These are phyloP conservation scores for Articulospora tetracladia DNA, from an alignment of 495 filamentous ascomycete genomes.

Conservation along the genomic window DNA sequence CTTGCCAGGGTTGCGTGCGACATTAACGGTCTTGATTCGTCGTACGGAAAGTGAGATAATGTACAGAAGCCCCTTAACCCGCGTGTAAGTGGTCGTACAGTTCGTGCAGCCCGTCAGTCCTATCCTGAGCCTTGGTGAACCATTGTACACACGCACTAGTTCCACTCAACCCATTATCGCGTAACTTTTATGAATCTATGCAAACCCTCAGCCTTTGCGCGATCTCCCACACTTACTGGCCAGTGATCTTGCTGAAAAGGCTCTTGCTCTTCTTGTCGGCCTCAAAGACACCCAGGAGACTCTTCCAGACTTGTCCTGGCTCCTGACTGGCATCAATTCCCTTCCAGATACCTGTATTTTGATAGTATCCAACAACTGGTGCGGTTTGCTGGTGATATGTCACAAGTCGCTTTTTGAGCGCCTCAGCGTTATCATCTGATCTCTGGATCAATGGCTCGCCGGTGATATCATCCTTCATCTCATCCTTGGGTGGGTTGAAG, in stretches of 20 bases:
- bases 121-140: constrained; percentile 3
- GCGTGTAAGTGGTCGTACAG: constrained; percentile 23
- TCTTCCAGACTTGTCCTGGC: constrained; percentile 93
- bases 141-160: constrained; percentile 6
- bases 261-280: constrained; percentile 41
- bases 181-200: constrained; percentile 24
- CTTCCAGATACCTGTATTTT: constrained; percentile 95
- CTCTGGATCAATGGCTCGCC: constrained; percentile 96
- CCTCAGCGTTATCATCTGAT: constrained; percentile 95
- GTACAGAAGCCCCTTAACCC: constrained; percentile 13
- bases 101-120: constrained; percentile 16
- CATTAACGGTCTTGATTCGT: constrained; percentile 1
- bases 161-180: constrained; percentile 5
- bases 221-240: constrained; percentile 11
- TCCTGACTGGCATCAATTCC: constrained; percentile 95
- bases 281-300: constrained; percentile 76
- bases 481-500: constrained; percentile 95
- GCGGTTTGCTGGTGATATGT: constrained; percentile 94
- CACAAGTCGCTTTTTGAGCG: constrained; percentile 86
- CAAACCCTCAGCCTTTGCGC: constrained; percentile 17
- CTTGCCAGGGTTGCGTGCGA: not conserved
- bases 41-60: constrained; percentile 18
- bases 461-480: constrained; percentile 95
- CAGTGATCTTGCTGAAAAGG: constrained; percentile 44
- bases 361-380: constrained; percentile 93